Conservation (phyloP, 768 basidiomycete species). For the Lentinula boryana region DNA sequence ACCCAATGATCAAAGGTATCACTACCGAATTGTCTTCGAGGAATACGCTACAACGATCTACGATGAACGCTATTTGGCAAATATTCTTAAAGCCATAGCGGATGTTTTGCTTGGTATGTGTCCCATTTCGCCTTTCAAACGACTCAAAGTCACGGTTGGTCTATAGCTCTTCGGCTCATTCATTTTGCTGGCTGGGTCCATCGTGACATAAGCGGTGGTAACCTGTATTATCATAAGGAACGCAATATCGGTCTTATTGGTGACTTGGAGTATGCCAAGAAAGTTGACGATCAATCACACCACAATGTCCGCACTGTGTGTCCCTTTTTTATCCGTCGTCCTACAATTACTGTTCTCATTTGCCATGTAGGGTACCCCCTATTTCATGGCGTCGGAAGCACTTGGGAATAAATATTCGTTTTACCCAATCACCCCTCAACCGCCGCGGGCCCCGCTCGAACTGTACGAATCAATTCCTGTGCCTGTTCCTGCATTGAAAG, state of each 20-base stretch:
- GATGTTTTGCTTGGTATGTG: not conserved
- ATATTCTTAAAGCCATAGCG: not conserved
- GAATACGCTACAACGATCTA: not conserved
- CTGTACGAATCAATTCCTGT: too few relatives aligned
- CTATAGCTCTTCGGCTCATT: not conserved
- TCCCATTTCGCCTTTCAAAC: not conserved
- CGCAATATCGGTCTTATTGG: not conserved
- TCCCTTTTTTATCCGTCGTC: not conserved
- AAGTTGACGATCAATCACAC: not conserved
- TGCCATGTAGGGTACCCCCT: not conserved
- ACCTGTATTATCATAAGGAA: not conserved
- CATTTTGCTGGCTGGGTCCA: not conserved
- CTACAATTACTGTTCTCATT: not conserved
- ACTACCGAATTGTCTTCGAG: not conserved
- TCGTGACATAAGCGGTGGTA: not conserved
- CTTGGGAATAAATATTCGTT: not conserved
- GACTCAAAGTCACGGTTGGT: not conserved
- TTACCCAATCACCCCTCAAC: not conserved
- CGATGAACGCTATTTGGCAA: not conserved
- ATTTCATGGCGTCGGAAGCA: not conserved
- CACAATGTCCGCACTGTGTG: not conserved
- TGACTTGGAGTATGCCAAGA: not conserved
- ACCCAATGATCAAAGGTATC: not conserved
- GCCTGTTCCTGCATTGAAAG: too few relatives aligned
- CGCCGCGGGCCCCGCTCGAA: too few relatives aligned